Percentiles rank a stretch among this genome's conserved stretches.
Evolutionary conservation across 2,329 filamentous ascomycete genomes (phyloP).

Genomic region (Hypocrella siamensis): DNA sequence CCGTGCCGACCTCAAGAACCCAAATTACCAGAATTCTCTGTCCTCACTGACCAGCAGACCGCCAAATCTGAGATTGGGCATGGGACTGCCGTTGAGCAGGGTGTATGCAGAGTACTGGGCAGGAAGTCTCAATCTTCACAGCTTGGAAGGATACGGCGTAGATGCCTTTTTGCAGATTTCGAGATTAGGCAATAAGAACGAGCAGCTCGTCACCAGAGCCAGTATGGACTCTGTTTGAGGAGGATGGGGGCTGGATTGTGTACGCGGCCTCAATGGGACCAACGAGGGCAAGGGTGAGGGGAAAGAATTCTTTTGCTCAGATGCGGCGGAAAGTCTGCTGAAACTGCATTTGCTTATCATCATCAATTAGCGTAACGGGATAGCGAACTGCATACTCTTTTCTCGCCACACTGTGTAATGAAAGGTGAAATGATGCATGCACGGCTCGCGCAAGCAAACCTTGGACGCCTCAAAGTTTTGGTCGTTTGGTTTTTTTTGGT

Average conservation of each 20-base stretch:
- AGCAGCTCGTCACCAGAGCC: slow-evolving; percentile 68
- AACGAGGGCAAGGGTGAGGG: neutral
- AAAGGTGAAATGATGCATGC: too few relatives aligned
- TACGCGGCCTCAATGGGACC: too few relatives aligned
- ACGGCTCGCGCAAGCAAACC: too few relatives aligned
- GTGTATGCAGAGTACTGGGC: slow-evolving; percentile 99
- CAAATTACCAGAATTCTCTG: slow-evolving; percentile 45
- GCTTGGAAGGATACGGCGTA: slow-evolving; percentile 85
- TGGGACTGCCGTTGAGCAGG: slow-evolving; percentile 83
- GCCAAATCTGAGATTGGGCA: slow-evolving; percentile 75
- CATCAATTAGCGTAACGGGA: too few relatives aligned
- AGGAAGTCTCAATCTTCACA: slow-evolving; percentile 78
- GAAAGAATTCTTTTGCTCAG: neutral
- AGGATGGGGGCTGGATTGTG: too few relatives aligned
- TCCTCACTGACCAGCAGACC: slow-evolving; percentile 67
- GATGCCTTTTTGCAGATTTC: slow-evolving; percentile 95
- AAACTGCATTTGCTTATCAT: too few relatives aligned
- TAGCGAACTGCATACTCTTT: too few relatives aligned
- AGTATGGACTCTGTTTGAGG: slow-evolving; percentile 53
- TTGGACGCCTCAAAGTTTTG: too few relatives aligned
- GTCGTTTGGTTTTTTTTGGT: too few relatives aligned
- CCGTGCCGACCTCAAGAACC: slow-evolving; percentile 24
- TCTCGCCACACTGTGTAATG: too few relatives aligned
- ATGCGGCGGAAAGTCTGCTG: neutral
- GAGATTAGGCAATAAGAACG: slow-evolving; percentile 94